Percentiles rank a stretch among this genome's conserved stretches.
phyloP scores from a whole-genome alignment of 495 filamentous ascomycete genomes.

The Durotheca rogersii region DNA sequence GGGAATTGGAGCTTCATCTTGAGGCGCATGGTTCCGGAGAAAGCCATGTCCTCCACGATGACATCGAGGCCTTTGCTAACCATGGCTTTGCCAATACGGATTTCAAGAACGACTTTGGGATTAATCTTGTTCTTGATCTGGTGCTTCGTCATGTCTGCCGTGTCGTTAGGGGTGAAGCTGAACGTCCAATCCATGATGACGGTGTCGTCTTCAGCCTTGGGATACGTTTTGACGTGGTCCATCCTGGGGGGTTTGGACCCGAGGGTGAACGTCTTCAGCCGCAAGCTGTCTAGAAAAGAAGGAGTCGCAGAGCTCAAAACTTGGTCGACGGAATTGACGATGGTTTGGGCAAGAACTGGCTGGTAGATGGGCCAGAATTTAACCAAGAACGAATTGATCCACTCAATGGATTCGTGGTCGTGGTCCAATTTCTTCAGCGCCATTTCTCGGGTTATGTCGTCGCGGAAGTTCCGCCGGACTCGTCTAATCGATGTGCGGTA shows the following conservation, averaged over 20 bases:
- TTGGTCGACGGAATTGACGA: constrained; percentile 92
- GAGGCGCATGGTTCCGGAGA: constrained; percentile 88
- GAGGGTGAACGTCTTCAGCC: constrained; percentile 85
- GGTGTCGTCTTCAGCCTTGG: constrained; percentile 90
- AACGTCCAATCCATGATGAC: constrained; percentile 99
- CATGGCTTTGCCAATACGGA: constrained; percentile 89
- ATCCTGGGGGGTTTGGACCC: constrained; percentile 93
- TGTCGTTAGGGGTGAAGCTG: constrained; percentile 96
- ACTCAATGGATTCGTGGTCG: constrained; percentile 91
- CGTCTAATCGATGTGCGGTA: constrained; percentile 94
- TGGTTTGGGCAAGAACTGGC: constrained; percentile 85
- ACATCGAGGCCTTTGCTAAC: constrained; percentile 95
- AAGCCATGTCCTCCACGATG: constrained; percentile 97
- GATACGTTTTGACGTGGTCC: constrained; percentile 97
- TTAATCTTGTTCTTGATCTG: constrained; percentile 95
- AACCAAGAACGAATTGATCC: constrained; percentile 98
- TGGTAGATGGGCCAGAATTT: constrained; percentile 99
- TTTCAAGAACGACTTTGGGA: constrained; percentile 92
- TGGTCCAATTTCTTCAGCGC: constrained; percentile 85
- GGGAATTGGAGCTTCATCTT: constrained; percentile 96
- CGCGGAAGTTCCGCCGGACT: constrained; percentile 92
- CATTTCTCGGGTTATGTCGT: constrained; percentile 93
- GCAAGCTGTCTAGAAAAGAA: constrained; percentile 88
- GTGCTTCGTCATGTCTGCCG: constrained; percentile 80
- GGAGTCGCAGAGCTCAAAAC: constrained; percentile 89